These are phyloP conservation scores for Talaromyces thailandensis DNA, from an alignment of 495 filamentous ascomycete species.

Conservation along the genomic window DNA sequence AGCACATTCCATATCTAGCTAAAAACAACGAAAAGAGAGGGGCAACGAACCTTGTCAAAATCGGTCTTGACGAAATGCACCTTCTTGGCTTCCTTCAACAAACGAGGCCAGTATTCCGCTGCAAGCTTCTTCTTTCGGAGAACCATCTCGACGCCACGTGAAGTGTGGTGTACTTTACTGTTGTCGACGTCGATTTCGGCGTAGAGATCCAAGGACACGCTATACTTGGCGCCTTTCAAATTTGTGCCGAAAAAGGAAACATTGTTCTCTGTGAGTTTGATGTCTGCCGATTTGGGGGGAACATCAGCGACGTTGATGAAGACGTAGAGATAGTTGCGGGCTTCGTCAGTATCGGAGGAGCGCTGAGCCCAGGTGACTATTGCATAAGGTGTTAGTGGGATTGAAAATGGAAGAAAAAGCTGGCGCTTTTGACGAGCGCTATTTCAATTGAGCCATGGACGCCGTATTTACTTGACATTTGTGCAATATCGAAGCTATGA, in stretches of 20 bases:
- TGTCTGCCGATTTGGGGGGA: conserved; percentile 53
- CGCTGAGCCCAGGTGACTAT: conserved; percentile 97
- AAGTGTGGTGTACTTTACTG: conserved; percentile 74
- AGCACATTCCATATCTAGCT: background rate
- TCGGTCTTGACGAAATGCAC: conserved; percentile 96
- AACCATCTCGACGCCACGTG: conserved; percentile 78
- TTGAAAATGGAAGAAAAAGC: background rate
- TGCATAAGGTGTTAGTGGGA: background rate
- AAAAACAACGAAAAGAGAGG: background rate
- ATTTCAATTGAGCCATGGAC: background rate
- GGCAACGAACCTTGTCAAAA: conserved; percentile 75
- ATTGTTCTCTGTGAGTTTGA: conserved; percentile 68
- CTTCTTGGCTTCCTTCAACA: conserved; percentile 83
- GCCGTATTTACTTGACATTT: background rate
- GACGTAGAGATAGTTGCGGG: conserved; percentile 88
- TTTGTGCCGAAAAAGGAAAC: conserved; percentile 77
- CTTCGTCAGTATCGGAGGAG: conserved; percentile 66
- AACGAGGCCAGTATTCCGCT: conserved; percentile 86
- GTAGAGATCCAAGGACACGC: conserved; percentile 81
- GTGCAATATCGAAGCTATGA: background rate
- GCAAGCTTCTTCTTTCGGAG: conserved; percentile 94
- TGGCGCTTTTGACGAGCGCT: background rate
- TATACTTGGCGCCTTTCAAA: conserved; percentile 73
- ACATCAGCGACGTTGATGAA: conserved; percentile 84
- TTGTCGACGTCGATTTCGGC: conserved; percentile 79